Percentiles rank a stretch among this genome's conserved stretches.
phyloP scores from a whole-genome alignment of 2,329 filamentous ascomycete genomes.

The Sporothrix pallida region DNA sequence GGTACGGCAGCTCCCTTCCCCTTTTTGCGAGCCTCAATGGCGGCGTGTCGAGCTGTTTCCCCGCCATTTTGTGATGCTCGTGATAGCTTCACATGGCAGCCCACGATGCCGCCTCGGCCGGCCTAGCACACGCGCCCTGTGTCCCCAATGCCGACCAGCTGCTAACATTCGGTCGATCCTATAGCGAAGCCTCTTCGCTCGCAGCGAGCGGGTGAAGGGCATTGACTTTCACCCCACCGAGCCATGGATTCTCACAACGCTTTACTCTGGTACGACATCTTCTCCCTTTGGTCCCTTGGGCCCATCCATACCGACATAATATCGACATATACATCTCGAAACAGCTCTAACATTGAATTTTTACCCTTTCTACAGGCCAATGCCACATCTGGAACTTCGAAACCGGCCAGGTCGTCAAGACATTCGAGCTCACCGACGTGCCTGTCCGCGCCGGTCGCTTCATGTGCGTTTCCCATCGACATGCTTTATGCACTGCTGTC shows the following conservation, averaged over 20 bases:
- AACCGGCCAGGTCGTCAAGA: slow-evolving; percentile 96
- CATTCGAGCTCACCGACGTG: slow-evolving; percentile 97
- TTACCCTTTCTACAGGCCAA: slow-evolving; percentile 66
- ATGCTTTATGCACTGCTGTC: background rate
- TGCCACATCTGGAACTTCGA: slow-evolving; percentile 99
- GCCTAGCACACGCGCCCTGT: background rate
- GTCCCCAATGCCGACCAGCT: background rate
- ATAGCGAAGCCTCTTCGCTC: slow-evolving; percentile 39
- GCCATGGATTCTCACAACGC: slow-evolving; percentile 69
- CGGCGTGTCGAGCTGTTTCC: slow-evolving; percentile 4
- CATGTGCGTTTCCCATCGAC: slow-evolving; percentile 51
- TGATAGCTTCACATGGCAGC: slow-evolving; percentile 19
- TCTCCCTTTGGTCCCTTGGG: background rate
- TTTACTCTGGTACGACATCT: slow-evolving; percentile 80
- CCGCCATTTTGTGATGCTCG: slow-evolving; percentile 17
- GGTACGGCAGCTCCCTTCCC: slow-evolving; percentile 30
- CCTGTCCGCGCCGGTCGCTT: slow-evolving; percentile 96
- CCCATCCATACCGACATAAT: background rate
- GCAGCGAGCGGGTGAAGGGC: slow-evolving; percentile 40
- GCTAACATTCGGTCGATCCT: background rate
- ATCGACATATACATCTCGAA: background rate
- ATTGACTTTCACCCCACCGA: slow-evolving; percentile 40
- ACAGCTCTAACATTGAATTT: slow-evolving; percentile 9
- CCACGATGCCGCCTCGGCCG: background rate
- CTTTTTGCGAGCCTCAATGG: background rate